Base-by-base conservation (phyloP, 2,329 filamentous ascomycete genomes). In the Arthrobotrys conoides region DNA sequence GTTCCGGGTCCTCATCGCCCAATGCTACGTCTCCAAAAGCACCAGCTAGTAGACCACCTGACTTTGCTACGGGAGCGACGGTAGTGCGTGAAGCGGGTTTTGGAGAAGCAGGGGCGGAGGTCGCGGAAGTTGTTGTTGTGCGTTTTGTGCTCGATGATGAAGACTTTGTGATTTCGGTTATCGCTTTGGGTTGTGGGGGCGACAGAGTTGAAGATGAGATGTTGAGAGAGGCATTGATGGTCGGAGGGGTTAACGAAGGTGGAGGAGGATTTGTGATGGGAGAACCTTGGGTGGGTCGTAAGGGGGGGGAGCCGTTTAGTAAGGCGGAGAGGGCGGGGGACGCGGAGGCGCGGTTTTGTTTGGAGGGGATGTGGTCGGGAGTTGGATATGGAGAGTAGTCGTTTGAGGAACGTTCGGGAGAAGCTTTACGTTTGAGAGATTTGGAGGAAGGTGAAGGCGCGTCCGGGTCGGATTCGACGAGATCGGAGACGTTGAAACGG, bases 1-100 rank as follows among this genome's bases (percentile, higher is more conserved):
- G 84, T 80, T 91, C 90, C 59, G 90, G 88, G 44, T 87, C 84
- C 24, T 85, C 85, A 57, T 85, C 85, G n/a, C 83, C 83, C 48
- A 84, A 83, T 57, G 87, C 85, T 5, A 87, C 86, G 10, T 88
- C 89, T 80, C 90, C 91, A 16, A 89, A 86, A 49, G 88, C 88
- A 79, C 88, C 90, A 41, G 89, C 89, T 12, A 91, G 86, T 10
- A 92, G 84, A 9, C 91, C 91, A 65, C 89, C 91, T 5, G 18
- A 90, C 90, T 49, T 88, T 86, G 4, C 89, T 88, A 46, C 90
- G 84, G 2, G 89, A 10, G 82, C 81, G 5, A 83, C 81, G 5
- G 83, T 82, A 66, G 83, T 81, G 77, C 84, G 53, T 46, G 66
- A 66, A 10, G 81, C 86, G 84, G 76, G 83, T 81, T 71, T 83